These are phyloP conservation scores for Wickerhamiella allomyrinae DNA, from an alignment of 805 yeast genomes.

Conservation along the genomic window DNA sequence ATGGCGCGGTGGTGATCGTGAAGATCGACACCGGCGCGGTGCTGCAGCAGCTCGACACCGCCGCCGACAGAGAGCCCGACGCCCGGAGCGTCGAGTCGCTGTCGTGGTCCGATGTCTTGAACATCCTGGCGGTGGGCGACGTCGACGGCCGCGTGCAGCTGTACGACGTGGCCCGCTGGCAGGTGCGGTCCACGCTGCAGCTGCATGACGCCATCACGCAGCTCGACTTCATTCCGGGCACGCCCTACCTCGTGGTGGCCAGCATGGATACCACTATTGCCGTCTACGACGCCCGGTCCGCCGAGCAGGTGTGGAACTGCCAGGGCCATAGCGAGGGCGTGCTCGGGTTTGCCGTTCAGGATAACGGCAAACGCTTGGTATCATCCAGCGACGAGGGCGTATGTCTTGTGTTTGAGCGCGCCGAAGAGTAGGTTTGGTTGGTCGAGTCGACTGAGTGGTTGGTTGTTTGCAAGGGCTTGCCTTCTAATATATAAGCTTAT, in stretches of 20 bases:
- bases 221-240: conserved; percentile 42
- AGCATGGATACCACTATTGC: conserved; percentile 77
- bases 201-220: conserved; percentile 78
- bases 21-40: conserved; percentile 63
- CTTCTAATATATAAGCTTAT: background rate
- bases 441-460: too few relatives aligned
- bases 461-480: too few relatives aligned
- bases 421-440: background rate
- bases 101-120: conserved; percentile 54
- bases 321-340: conserved; percentile 93
- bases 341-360: conserved; percentile 62
- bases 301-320: conserved; percentile 60
- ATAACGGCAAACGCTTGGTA: conserved; percentile 51
- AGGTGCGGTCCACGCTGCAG: conserved; percentile 55
- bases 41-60: conserved; percentile 45
- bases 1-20: conserved; percentile 70
- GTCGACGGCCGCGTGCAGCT: conserved; percentile 79
- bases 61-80: conserved; percentile 34
- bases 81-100: conserved; percentile 69
- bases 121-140: conserved; percentile 70
- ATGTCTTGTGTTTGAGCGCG: conserved; percentile 45
- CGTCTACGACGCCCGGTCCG: conserved; percentile 82
- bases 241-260: conserved; percentile 42
- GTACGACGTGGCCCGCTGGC: conserved; percentile 78
- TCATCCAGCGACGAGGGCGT: conserved; percentile 98